Percentiles rank a stretch among this genome's conserved stretches.
Conservation (phyloP, 176 grass and related monocot genomes). For the Rhynchospora breviuscula region DNA sequence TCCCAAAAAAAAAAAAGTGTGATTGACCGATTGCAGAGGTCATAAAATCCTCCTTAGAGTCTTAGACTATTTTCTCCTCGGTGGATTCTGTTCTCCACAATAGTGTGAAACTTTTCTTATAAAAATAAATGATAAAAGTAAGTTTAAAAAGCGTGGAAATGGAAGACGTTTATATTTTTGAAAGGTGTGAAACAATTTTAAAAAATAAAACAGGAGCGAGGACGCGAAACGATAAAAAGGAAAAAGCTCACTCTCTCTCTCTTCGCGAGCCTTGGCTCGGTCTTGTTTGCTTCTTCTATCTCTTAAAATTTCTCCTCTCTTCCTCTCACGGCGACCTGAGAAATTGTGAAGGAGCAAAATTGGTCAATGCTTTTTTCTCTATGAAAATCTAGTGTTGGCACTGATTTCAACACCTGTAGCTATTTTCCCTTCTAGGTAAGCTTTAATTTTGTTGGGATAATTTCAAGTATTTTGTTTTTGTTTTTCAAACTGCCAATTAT, state of each 20-base stretch:
- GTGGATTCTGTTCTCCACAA: slow-evolving; percentile 8
- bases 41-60: neutral
- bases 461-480: neutral
- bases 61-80: neutral
- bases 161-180: neutral
- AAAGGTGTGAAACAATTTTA: neutral
- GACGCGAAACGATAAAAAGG: neutral
- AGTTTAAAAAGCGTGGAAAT: neutral
- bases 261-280: neutral
- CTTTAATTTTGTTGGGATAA: slow-evolving; percentile 16
- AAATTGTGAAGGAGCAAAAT: neutral
- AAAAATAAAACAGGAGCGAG: slow-evolving; percentile 3
- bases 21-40: slow-evolving; percentile 4
- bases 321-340: slow-evolving; percentile 1
- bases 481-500: neutral
- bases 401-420: slow-evolving; percentile 15
- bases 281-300: no score
- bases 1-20: neutral
- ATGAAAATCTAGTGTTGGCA: neutral
- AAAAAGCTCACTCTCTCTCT: neutral
- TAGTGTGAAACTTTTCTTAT: neutral
- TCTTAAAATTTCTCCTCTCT: neutral
- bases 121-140: neutral
- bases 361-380: neutral
- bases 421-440: slow-evolving; percentile 5